A percentile compares a stretch with the other conserved stretches of the same genome.
phyloP scores from a whole-genome alignment of 768 basidiomycete species.

The Suillus alpinus region DNA sequence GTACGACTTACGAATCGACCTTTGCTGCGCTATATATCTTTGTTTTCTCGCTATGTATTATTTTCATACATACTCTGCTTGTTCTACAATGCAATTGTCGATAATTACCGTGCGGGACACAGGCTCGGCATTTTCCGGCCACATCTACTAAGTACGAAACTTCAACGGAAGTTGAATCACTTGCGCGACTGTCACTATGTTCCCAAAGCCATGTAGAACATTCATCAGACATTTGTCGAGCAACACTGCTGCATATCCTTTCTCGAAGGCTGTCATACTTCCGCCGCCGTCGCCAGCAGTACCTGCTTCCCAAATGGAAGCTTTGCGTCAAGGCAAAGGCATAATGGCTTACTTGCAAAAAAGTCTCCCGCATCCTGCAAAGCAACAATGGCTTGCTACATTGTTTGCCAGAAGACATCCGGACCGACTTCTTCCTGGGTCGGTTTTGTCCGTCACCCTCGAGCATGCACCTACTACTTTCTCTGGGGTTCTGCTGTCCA shows the following conservation, averaged over 20 bases:
- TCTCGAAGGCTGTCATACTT: conserved; percentile 65
- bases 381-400: conserved; percentile 62
- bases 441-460: conserved; percentile 78
- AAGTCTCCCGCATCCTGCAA: conserved; percentile 63
- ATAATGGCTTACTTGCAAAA: conserved; percentile 73
- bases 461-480: conserved; percentile 79
- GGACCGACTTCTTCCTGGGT: conserved; percentile 72
- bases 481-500: conserved; percentile 83
- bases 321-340: conserved; percentile 66
- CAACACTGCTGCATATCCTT: conserved; percentile 49
- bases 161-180: background rate
- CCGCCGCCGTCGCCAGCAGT: conserved; percentile 43
- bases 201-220: conserved; percentile 8
- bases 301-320: conserved; percentile 34
- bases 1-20: conserved; percentile 11
- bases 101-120: conserved; percentile 20
- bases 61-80: conserved; percentile 6
- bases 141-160: background rate
- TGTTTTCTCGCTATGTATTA: conserved; percentile 14
- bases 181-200: conserved; percentile 8
- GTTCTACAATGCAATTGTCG: conserved; percentile 26
- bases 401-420: conserved; percentile 73
- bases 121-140: conserved; percentile 10
- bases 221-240: conserved; percentile 25
- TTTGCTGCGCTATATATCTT: conserved; percentile 1